Base-by-base conservation (phyloP, 2,329 filamentous ascomycete genomes). In the Xylogone sp. region DNA sequence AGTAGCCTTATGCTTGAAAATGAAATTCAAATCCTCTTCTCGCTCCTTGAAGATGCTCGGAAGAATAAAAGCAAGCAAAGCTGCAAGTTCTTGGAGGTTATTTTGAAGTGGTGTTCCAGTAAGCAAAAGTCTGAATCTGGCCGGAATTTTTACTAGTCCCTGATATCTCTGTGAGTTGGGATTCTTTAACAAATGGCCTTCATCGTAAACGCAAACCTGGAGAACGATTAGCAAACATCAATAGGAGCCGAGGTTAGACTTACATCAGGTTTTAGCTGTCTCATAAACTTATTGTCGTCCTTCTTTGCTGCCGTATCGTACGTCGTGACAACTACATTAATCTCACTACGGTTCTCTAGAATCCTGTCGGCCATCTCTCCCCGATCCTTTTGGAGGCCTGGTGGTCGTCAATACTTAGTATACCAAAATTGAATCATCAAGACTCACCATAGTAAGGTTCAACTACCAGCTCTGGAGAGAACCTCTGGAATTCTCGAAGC, bases 141-240 rank as follows among this genome's bases (percentile, higher is more conserved):
- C 86, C 0, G 80, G 81, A 49, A 99, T 91, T 31, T 82, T 79
- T 62, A 88, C 84, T 48, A 97, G 76, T 54, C 88, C 86, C 62
- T 83, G 81, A 68, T 97, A 97, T 5, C 90, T 79, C 49, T 88
- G 83, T 0, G 92, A 95, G 45, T 85, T 84, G 2, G 86, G 85
- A 65, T 96, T 97, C 72, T 96, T 96, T 67, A 99, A 75, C 63
- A 90, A 85, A 69, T 99, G 94, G 0, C 93, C 94, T 70, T 99
- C 94, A 65, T 99, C 94, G 63, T 91, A 99, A 10, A 99, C 86
- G 60, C 61, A 62, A 18, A 65, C 64, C 65, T 67, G 42, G 13
- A 16, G 6, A 22, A 8, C 18, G 2, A 44, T 62, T 49, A 64
- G 58, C 27, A 46, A 43, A 24, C 4, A 21, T 24, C n/a, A 16